Evolutionary conservation across 208 protist species (phyloP), one percentile per base, ranked within the genome.

Genomic region (Crithidia bombi): DNA sequence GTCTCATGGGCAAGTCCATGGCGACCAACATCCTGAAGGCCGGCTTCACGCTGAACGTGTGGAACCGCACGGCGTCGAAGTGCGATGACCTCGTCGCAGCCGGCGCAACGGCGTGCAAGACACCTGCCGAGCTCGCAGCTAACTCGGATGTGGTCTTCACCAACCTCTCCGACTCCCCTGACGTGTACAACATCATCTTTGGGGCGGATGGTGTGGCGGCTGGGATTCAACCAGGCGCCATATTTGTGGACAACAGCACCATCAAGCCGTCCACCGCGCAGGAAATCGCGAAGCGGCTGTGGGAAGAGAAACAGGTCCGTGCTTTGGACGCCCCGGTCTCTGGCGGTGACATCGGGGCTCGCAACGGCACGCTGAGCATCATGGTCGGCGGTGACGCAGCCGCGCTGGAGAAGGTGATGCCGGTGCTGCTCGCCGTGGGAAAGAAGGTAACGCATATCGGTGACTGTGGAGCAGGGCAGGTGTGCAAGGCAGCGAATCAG

Each of bases 401-500:
- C 49, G 87, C 86, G 28, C 73, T 98, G 9, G 75, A 75, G 55
- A 55, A 39, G 47, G 86, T 92, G 46, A 64, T 82, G 77, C 91
- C 91, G 15, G 83, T 97, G 62, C 81, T 98, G 64, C 70, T 78
- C 30, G 88, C 83, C 35, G 85, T 97, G 64, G 92, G 92, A 12
- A 96, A 87, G 69, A 89, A 58, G 41, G 83, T 97, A 55, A 96
- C 89, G 23, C 89, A 93, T 75, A 83, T 97, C 77, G 96, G 96
- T 19, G 83, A 68, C 50, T 70, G 80, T 28, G 97, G 97, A 0
- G 83, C 85, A 3, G 97, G 97, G 17, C 97, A 99, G 88, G 92
- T 98, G 67, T 98, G 94, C 74, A 99, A 99, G 78, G 94, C 95
- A 55, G 90, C 90, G 15, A 99, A 99, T 68, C 97, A 99, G 80